These are phyloP conservation scores for Eudorina sp. DNA, from an alignment of 139 green algal species.

Conservation along the genomic window DNA sequence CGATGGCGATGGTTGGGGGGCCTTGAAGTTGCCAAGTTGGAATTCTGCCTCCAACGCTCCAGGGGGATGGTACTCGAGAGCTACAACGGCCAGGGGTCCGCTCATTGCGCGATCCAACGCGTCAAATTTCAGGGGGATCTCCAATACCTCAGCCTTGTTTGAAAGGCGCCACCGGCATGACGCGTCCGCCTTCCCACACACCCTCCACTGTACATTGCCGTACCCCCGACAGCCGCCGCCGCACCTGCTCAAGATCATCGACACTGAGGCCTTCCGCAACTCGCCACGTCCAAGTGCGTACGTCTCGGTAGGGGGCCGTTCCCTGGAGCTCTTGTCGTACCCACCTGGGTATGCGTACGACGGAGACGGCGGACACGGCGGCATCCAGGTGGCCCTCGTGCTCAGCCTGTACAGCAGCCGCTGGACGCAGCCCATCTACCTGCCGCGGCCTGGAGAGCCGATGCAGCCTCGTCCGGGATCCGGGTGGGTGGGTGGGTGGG, in stretches of 20 bases:
- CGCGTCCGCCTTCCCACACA: no score
- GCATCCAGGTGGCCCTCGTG: constrained; percentile 3
- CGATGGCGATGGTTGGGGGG: no score
- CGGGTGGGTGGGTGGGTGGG: not conserved
- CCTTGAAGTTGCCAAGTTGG: no score
- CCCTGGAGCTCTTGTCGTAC: constrained; percentile 79
- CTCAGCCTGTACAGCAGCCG: constrained; percentile 52
- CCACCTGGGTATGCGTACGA: constrained; percentile 32
- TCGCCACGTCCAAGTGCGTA: not conserved
- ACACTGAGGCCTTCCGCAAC: constrained; percentile 62
- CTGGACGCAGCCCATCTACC: constrained; percentile 57
- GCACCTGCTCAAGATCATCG: constrained; percentile 54
- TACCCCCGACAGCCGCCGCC: not conserved
- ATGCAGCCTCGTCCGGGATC: not conserved
- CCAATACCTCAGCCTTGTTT: no score
- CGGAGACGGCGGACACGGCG: not conserved
- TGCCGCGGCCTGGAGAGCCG: constrained; percentile 35
- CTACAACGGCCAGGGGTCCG: no score
- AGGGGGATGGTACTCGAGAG: no score
- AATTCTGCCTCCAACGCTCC: no score
- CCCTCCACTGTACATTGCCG: no score
- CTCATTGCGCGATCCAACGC: no score
- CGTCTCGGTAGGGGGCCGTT: constrained; percentile 59
- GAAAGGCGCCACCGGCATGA: no score
- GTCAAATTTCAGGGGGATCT: no score